phyloP scores from a whole-genome alignment of 1,139 yeast genomes.

The Taphrina pruni region DNA sequence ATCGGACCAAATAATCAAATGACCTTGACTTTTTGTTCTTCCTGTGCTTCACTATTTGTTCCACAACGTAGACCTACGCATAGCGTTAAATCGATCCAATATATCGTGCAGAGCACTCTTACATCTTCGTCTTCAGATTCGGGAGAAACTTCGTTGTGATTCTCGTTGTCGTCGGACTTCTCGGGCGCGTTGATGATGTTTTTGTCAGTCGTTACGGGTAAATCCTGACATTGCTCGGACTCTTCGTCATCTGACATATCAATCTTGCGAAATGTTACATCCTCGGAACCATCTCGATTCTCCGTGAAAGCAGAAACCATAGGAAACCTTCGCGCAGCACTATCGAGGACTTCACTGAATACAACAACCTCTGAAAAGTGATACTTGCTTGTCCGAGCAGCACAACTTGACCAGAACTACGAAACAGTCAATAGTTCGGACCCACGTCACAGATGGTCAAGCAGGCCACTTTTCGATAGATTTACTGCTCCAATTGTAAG shows the following conservation, averaged over 20 bases:
- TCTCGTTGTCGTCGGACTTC: background rate
- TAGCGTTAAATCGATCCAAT: background rate
- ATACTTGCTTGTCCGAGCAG: background rate
- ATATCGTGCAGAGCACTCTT: background rate
- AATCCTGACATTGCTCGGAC: background rate
- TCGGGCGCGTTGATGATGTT: background rate
- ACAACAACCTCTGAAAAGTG: too few species aligned
- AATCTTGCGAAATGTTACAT: background rate
- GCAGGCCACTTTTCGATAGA: too few species aligned
- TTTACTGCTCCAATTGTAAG: too few species aligned
- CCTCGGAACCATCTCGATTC: background rate
- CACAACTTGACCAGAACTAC: background rate
- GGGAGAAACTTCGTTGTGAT: background rate
- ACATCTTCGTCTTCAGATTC: constrained; percentile 4
- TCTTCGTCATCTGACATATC: background rate
- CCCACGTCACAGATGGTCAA: too few species aligned
- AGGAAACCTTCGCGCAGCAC: background rate
- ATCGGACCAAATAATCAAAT: constrained; percentile 5
- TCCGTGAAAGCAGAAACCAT: constrained; percentile 11
- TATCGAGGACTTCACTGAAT: background rate
- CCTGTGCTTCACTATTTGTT: constrained; percentile 6
- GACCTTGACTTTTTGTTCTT: background rate
- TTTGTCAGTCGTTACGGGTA: background rate
- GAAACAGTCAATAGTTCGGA: too few species aligned
- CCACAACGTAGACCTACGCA: constrained; percentile 10